Base-by-base conservation (phyloP, 106 monocot genomes). In the Dendrobium officinale region DNA sequence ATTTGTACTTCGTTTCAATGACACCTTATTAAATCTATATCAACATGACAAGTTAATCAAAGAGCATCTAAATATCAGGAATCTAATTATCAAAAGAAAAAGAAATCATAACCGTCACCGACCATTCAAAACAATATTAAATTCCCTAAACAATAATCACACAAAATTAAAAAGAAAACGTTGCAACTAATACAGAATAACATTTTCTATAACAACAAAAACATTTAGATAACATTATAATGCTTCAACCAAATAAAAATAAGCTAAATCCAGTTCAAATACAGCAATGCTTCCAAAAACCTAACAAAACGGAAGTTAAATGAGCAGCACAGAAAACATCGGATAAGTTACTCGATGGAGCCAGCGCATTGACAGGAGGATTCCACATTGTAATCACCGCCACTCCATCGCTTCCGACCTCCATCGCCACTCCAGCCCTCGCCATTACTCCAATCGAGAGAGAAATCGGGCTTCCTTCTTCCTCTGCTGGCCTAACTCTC, bases 371-470 rank as follows among this genome's bases (percentile, higher is more conserved):
- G 40, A 78, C 58, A 27, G 78, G 78, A n/a, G 78, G 78, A 58
- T 78, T 78, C 56, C n/a, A 55, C 37, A 78, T 58, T 26, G 78
- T 58, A 58, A 78, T 78, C 27, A 78, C 58, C 3, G 78, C 78
- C 17, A 78, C 78, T 9, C 78, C 78, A 48, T 78, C 78, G 58
- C 56, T 59, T 56, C 78, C 78, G 56, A 78, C 78, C 55, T 78
- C 76, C 78, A 78, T 78, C 55, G 7, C 31, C 58, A 59, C 58
- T 78, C 58, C 3, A 37, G 8, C 56, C 58, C 58, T 78, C 31
- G 78, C 58, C 78, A 78, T 78, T 31, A 37, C 15, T 37, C 31
- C 47, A 10, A 76, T 48, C 26, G 7, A 43, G 17, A 3, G 40
- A 76, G 76, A 49, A 4, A 76, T 49, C 47, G 48, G 24, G 11